Evolutionary conservation across 1,139 yeast genomes (phyloP).

Genomic region (Blastobotrys apis): DNA sequence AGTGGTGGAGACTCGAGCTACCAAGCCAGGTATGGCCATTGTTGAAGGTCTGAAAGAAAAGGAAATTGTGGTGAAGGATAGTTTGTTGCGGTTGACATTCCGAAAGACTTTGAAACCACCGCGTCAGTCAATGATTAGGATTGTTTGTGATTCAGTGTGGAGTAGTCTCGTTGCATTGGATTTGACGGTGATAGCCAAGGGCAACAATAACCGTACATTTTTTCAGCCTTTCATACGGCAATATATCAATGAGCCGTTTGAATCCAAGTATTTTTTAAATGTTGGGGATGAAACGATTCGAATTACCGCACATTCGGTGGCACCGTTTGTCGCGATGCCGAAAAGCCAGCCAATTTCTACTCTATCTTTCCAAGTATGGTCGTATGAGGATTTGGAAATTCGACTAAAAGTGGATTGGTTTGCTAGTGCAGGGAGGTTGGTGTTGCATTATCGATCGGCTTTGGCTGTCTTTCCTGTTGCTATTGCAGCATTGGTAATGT

Average conservation of each 20-base stretch:
- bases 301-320: constrained; percentile 60
- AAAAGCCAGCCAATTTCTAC: constrained; percentile 31
- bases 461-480: constrained; percentile 34
- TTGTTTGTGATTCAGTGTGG: constrained; percentile 54
- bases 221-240: constrained; percentile 64
- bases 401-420: constrained; percentile 33
- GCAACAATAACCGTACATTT: constrained; percentile 46
- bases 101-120: constrained; percentile 4
- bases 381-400: constrained; percentile 32
- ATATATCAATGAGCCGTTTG: constrained; percentile 56
- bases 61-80: constrained; percentile 36
- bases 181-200: constrained; percentile 28
- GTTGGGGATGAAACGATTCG: constrained; percentile 38
- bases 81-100: constrained; percentile 23
- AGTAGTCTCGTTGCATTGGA: constrained; percentile 29
- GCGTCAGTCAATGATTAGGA: constrained; percentile 12
- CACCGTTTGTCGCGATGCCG: constrained; percentile 73
- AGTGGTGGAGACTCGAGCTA: constrained; percentile 34
- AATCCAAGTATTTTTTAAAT: constrained; percentile 70
- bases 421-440: constrained; percentile 36
- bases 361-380: constrained; percentile 35
- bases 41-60: constrained; percentile 25
- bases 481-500: constrained; percentile 24
- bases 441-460: constrained; percentile 35
- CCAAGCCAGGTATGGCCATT: constrained; percentile 31